Conservation (phyloP, 768 basidiomycete genomes). For the Psilocybe subaeruginosa region DNA sequence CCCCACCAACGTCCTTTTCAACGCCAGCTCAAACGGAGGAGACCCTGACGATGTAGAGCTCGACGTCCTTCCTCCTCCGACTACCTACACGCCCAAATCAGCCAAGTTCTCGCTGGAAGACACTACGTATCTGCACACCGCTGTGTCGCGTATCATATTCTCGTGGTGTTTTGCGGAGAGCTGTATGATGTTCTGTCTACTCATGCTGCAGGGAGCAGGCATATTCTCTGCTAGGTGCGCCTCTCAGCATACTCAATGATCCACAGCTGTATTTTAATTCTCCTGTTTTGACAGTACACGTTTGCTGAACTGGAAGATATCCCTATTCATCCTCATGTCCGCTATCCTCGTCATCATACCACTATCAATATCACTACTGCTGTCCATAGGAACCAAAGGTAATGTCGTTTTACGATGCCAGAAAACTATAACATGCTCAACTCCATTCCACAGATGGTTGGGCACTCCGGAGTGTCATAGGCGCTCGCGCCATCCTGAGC, state of each 20-base stretch:
- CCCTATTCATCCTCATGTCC: conserved; percentile 60
- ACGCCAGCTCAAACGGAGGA: conserved; percentile 5
- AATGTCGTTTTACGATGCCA: background rate
- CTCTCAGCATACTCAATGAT: conserved; percentile 6
- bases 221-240: conserved; percentile 59
- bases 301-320: conserved; percentile 68
- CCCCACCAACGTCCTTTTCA: background rate
- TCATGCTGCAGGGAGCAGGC: conserved; percentile 70
- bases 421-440: background rate
- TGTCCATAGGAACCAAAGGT: conserved; percentile 43
- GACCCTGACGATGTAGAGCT: conserved; percentile 35
- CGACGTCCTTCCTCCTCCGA: conserved; percentile 40
- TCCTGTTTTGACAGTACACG: conserved; percentile 49
- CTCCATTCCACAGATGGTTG: conserved; percentile 7
- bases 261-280: background rate
- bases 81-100: conserved; percentile 30
- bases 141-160: conserved; percentile 61
- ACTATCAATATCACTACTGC: conserved; percentile 59
- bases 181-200: conserved; percentile 68
- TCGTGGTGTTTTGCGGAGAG: conserved; percentile 76
- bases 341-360: conserved; percentile 72
- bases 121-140: conserved; percentile 47
- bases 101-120: conserved; percentile 18
- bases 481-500: conserved; percentile 41
- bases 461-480: conserved; percentile 25